Evolutionary conservation across 495 filamentous ascomycete genomes (phyloP).

Genomic region (Aspergillus bridgeri): DNA sequence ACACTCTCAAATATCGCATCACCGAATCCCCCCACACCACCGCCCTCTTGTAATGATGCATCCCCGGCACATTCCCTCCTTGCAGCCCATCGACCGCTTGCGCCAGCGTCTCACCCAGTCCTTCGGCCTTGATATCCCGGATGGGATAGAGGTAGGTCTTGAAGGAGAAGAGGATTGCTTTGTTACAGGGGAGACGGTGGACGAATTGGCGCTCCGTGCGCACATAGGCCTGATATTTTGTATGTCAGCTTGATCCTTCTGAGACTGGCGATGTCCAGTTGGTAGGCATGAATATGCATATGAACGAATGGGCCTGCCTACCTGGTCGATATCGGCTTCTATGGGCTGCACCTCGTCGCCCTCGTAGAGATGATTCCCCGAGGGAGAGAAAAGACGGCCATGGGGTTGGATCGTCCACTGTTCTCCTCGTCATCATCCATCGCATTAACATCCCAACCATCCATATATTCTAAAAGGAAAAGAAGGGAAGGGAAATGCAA

Average conservation of each 20-base stretch:
- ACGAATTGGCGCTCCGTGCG: constrained; percentile 70
- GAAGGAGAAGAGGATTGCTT: constrained; percentile 67
- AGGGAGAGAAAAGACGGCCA: constrained; percentile 10
- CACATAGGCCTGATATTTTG: constrained; percentile 22
- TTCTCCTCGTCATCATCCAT: too few relatives aligned
- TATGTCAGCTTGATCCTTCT: too few relatives aligned
- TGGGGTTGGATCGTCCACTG: not conserved
- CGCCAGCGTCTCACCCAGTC: constrained; percentile 56
- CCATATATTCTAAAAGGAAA: constrained; percentile 7
- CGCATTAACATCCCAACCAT: constrained; percentile 2
- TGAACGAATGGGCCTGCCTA: not conserved
- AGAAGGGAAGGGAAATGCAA: not conserved
- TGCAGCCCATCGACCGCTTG: constrained; percentile 67
- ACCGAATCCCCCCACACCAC: constrained; percentile 61
- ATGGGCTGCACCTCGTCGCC: constrained; percentile 13
- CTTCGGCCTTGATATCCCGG: constrained; percentile 61
- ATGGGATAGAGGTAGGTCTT: constrained; percentile 71
- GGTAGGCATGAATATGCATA: not conserved
- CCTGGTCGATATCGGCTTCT: constrained; percentile 9
- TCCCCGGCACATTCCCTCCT: constrained; percentile 57
- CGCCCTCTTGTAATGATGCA: constrained; percentile 62
- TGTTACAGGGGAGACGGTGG: constrained; percentile 60
- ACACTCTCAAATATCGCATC: constrained; percentile 43
- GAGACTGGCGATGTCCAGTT: too few relatives aligned
- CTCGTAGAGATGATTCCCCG: constrained; percentile 21